Conservation (phyloP, 129 eudicot species). For the Centaurea solstitialis region DNA sequence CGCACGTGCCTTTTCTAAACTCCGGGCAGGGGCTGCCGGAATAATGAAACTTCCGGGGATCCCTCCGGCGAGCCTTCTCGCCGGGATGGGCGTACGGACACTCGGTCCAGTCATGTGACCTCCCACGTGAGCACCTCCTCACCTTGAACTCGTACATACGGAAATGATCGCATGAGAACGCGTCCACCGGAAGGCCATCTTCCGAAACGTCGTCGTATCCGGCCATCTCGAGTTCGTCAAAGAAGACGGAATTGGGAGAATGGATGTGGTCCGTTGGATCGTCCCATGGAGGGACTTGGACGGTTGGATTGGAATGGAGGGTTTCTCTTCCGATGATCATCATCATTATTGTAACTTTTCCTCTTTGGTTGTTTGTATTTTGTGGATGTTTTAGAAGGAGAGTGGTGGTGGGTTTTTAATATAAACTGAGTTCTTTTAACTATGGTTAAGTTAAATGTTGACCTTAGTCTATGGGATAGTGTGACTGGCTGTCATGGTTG, state of each 20-base stretch:
- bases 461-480: conserved; percentile 31
- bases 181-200: conserved; percentile 45
- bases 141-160: conserved; percentile 87
- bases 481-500: conserved; percentile 19
- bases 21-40: conserved; percentile 91
- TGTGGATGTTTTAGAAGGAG: conserved; percentile 12
- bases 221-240: conserved; percentile 20
- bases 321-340: conserved; percentile 53
- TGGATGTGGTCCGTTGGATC: conserved; percentile 41
- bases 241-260: conserved; percentile 22
- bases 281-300: conserved; percentile 61
- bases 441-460: conserved; percentile 29
- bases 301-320: conserved; percentile 59
- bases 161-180: conserved; percentile 71
- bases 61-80: conserved; percentile 93
- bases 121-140: conserved; percentile 69
- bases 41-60: conserved; percentile 71
- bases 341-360: conserved; percentile 23
- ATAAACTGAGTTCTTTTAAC: conserved; percentile 46
- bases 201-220: conserved; percentile 39
- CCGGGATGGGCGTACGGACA: conserved; percentile 98
- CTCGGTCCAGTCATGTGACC: conserved; percentile 99
- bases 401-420: conserved; percentile 23
- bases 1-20: conserved; percentile 68
- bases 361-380: neutral